phyloP scores from a whole-genome alignment of 169 alveolate species.

The Cryptosporidium ryanae region DNA sequence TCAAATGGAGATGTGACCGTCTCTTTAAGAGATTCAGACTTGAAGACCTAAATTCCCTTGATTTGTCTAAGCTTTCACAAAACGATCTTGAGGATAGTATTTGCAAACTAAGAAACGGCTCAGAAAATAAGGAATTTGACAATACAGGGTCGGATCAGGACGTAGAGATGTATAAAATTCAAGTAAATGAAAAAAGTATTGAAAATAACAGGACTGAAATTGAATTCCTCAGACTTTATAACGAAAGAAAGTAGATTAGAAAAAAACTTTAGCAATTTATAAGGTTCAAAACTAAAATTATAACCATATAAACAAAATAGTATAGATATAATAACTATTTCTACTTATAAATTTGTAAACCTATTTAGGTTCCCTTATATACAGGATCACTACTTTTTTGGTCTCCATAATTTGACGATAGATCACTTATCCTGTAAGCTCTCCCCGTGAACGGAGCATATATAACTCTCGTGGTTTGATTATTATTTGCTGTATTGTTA shows the following conservation, averaged over 20 bases:
- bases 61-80: slow-evolving; percentile 6
- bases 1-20: slow-evolving; percentile 66
- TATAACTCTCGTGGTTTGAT: background rate
- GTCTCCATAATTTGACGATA: slow-evolving; percentile 16
- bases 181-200: background rate
- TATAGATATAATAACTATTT: too few species aligned
- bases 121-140: background rate
- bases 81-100: slow-evolving; percentile 21
- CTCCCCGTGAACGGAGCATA: slow-evolving; percentile 71
- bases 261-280: background rate
- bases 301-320: background rate
- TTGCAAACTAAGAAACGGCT: background rate
- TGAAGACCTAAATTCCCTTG: background rate
- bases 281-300: background rate
- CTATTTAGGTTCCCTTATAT: slow-evolving; percentile 72
- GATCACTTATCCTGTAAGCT: slow-evolving; percentile 54
- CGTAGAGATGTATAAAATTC: background rate
- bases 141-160: background rate
- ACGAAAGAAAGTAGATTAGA: background rate
- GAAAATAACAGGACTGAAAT: background rate
- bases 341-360: slow-evolving; percentile 1
- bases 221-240: background rate
- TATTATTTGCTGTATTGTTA: background rate
- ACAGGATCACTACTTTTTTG: slow-evolving; percentile 24
- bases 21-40: slow-evolving; percentile 7